These are phyloP conservation scores for Boletus sensibilis DNA, from an alignment of 768 basidiomycete genomes.

Conservation along the genomic window DNA sequence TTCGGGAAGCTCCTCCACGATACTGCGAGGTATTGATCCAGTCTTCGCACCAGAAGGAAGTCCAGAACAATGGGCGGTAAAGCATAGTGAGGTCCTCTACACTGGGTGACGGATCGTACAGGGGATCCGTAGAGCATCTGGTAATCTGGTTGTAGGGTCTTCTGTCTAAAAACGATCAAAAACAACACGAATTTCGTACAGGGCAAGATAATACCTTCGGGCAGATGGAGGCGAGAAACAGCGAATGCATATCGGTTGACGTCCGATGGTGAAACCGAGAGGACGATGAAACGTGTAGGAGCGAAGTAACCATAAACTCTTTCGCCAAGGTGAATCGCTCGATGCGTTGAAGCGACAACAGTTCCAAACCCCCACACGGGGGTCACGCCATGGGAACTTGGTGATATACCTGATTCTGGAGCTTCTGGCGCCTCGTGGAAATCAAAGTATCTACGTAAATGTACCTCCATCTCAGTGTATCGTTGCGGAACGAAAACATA, in stretches of 20 bases:
- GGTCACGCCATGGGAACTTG: constrained; percentile 57
- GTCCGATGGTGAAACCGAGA: constrained; percentile 50
- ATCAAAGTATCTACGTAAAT: constrained; percentile 61
- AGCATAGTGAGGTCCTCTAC: constrained; percentile 69
- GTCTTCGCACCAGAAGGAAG: constrained; percentile 73
- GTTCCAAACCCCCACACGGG: constrained; percentile 77
- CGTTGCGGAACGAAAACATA: background rate
- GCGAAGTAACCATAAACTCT: constrained; percentile 63
- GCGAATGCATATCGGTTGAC: constrained; percentile 55
- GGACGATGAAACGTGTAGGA: constrained; percentile 53
- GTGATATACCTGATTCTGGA: constrained; percentile 34
- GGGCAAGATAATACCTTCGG: constrained; percentile 41
- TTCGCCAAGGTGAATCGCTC: constrained; percentile 51
- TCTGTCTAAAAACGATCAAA: constrained; percentile 44
- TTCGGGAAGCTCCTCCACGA: constrained; percentile 42
- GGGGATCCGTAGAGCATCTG: constrained; percentile 55
- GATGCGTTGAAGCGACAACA: constrained; percentile 48
- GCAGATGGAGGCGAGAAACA: constrained; percentile 60
- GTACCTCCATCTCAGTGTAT: background rate
- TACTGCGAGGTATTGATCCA: constrained; percentile 57
- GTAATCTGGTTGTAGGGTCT: constrained; percentile 68
- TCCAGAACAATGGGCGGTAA: constrained; percentile 73
- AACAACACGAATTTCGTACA: background rate
- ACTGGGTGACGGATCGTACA: constrained; percentile 47
- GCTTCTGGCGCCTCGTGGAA: constrained; percentile 52